Conservation (phyloP, 768 basidiomycete genomes). For the Lactifluus subvellereus region DNA sequence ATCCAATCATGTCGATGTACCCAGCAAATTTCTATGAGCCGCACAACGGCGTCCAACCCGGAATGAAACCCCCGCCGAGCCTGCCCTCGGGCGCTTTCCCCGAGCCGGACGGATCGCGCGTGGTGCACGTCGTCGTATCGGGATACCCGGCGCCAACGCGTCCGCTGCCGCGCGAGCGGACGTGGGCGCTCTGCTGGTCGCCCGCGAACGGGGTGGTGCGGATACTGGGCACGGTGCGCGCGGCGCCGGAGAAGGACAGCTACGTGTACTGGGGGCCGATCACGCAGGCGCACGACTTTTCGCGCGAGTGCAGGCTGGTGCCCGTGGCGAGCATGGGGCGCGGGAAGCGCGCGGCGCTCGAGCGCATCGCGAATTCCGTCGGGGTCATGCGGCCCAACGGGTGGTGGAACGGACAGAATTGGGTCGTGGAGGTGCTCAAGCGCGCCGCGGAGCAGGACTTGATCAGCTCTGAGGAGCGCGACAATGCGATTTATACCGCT, state of each 20-base stretch:
- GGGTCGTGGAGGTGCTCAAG: constrained; percentile 24
- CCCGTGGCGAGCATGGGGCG: constrained; percentile 16
- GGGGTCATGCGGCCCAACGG: constrained; percentile 24
- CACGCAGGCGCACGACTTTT: constrained; percentile 15
- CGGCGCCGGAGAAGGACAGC: constrained; percentile 20
- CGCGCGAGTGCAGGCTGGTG: constrained; percentile 11
- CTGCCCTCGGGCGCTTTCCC: constrained; percentile 18
- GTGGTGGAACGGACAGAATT: constrained; percentile 26
- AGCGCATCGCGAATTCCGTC: constrained; percentile 21
- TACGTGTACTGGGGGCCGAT: constrained; percentile 23
- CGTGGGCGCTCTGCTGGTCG: constrained; percentile 22
- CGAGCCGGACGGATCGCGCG: constrained; percentile 15
- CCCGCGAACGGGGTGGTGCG: constrained; percentile 14
- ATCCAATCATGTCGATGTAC: constrained; percentile 7
- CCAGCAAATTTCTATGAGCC: constrained; percentile 24
- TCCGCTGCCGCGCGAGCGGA: constrained; percentile 20
- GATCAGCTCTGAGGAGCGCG: constrained; percentile 20
- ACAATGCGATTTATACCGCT: constrained; percentile 20
- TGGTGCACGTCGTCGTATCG: constrained; percentile 23
- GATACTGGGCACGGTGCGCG: constrained; percentile 1
- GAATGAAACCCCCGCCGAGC: constrained; percentile 21
- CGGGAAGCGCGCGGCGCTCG: constrained; percentile 17
- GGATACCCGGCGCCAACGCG: constrained; percentile 17
- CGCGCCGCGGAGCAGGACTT: constrained; percentile 21
- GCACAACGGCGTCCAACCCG: constrained; percentile 21